These are phyloP conservation scores for Cladochytrium replicatum DNA, from an alignment of 192 early-diverging fungal genomes.

Conservation along the genomic window DNA sequence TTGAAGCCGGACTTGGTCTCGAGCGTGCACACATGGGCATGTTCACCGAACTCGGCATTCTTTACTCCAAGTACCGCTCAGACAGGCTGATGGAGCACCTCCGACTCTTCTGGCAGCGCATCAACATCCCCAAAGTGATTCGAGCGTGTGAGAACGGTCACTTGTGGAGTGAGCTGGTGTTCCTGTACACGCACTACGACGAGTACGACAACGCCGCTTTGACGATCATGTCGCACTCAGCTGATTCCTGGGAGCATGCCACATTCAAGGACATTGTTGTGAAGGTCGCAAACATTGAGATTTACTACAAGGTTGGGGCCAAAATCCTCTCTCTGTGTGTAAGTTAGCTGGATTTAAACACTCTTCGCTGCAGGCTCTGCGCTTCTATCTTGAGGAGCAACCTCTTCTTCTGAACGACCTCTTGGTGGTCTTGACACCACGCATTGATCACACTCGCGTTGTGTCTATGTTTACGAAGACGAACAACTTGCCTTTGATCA, in stretches of 20 bases:
- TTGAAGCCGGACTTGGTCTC: slow-evolving; percentile 89
- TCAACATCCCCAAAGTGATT: slow-evolving; percentile 99
- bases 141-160: slow-evolving; percentile 84
- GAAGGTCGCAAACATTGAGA: slow-evolving; percentile 94
- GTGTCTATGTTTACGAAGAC: slow-evolving; percentile 97
- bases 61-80: slow-evolving; percentile 93
- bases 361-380: slow-evolving; percentile 69
- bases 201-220: slow-evolving; percentile 97
- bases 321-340: too few species aligned
- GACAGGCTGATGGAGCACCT: slow-evolving; percentile 97
- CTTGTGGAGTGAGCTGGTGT: slow-evolving; percentile 94
- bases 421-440: slow-evolving; percentile 73
- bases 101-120: slow-evolving; percentile 91
- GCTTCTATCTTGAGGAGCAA: slow-evolving; percentile 94
- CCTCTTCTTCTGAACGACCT: slow-evolving; percentile 90
- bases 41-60: slow-evolving; percentile 97
- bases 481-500: slow-evolving; percentile 95
- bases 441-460: slow-evolving; percentile 94
- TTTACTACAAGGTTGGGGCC: slow-evolving; percentile 79
- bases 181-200: slow-evolving; percentile 97
- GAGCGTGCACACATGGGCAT: slow-evolving; percentile 99
- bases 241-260: slow-evolving; percentile 93
- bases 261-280: slow-evolving; percentile 95
- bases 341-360: too few species aligned
- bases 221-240: slow-evolving; percentile 91